These are phyloP conservation scores for Capsella bursapastoris DNA, from an alignment of 345 rosid genomes.

Conservation along the genomic window DNA sequence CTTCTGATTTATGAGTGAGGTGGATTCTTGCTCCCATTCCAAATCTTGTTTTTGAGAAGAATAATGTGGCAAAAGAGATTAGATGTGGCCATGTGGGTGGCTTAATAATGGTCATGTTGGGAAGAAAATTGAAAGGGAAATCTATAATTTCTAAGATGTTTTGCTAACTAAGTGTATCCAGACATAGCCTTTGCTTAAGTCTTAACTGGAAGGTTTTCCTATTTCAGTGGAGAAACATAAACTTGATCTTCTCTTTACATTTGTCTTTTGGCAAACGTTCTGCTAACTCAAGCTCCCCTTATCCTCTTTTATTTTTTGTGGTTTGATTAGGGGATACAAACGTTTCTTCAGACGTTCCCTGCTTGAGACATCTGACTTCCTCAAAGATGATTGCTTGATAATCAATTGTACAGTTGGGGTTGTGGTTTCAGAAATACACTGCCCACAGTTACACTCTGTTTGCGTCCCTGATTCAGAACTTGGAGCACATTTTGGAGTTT, in stretches of 20 bases:
- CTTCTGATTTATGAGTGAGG: background rate
- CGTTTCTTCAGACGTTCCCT: constrained; percentile 76
- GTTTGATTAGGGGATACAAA: constrained; percentile 82
- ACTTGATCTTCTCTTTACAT: constrained; percentile 7
- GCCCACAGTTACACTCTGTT: constrained; percentile 63
- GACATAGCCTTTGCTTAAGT: constrained; percentile 18
- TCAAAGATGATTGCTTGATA: constrained; percentile 82
- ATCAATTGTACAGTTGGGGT: constrained; percentile 95
- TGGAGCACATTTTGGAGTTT: constrained; percentile 66
- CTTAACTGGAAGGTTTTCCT: constrained; percentile 5
- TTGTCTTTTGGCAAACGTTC: background rate
- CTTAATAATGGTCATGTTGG: constrained; percentile 8
- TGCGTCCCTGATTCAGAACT: constrained; percentile 74
- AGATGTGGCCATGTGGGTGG: constrained; percentile 3
- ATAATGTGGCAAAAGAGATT: background rate
- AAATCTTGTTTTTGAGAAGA: constrained; percentile 10
- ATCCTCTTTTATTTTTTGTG: constrained; percentile 4
- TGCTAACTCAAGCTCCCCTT: background rate
- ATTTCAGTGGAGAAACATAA: constrained; percentile 3
- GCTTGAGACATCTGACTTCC: constrained; percentile 78
- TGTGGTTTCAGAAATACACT: constrained; percentile 72
- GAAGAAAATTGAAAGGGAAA: constrained; percentile 1
- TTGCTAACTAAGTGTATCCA: background rate
- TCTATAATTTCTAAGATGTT: constrained; percentile 6
- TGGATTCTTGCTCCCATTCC: background rate